Conservation (phyloP, 768 basidiomycete genomes). For the Auricularia cornea region DNA sequence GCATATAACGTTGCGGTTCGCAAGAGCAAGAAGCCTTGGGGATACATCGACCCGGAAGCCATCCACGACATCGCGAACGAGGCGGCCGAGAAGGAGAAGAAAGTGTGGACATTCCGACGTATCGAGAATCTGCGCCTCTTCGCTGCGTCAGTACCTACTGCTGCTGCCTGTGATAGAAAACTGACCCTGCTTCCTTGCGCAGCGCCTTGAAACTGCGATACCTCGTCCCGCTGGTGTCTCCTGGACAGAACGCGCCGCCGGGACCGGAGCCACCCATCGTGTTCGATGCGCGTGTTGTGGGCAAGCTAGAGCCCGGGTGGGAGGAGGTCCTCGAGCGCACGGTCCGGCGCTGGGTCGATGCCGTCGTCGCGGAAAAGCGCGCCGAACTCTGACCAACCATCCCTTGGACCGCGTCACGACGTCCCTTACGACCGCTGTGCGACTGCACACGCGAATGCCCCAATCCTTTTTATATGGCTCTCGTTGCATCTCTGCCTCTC, state of each 20-base stretch:
- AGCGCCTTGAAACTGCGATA: conserved; percentile 79
- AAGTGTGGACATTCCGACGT: conserved; percentile 74
- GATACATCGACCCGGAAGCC: conserved; percentile 66
- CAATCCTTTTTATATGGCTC: too few relatives aligned
- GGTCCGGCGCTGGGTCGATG: conserved; percentile 57
- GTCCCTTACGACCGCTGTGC: too few relatives aligned
- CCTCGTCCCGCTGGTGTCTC: conserved; percentile 56
- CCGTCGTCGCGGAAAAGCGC: conserved; percentile 56
- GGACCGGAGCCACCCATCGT: conserved; percentile 38
- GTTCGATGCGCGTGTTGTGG: conserved; percentile 70
- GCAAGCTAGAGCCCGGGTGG: conserved; percentile 71
- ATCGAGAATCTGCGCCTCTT: conserved; percentile 81
- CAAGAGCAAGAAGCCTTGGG: conserved; percentile 78
- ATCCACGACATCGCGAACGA: conserved; percentile 73
- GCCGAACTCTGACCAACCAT: conserved; percentile 9
- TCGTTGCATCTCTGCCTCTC: background rate
- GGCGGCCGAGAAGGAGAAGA: conserved; percentile 43
- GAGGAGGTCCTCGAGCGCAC: conserved; percentile 64
- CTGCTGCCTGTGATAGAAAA: background rate
- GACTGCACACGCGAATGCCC: too few relatives aligned
- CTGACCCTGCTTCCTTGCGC: conserved; percentile 16
- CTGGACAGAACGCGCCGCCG: conserved; percentile 30
- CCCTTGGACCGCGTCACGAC: too few relatives aligned
- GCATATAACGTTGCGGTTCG: conserved; percentile 79
- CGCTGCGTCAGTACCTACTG: conserved; percentile 55